Percentiles rank a stretch among this genome's conserved stretches.
Evolutionary conservation across 2,329 filamentous ascomycete species (phyloP).

Genomic region (Hyphodiscus sp.): DNA sequence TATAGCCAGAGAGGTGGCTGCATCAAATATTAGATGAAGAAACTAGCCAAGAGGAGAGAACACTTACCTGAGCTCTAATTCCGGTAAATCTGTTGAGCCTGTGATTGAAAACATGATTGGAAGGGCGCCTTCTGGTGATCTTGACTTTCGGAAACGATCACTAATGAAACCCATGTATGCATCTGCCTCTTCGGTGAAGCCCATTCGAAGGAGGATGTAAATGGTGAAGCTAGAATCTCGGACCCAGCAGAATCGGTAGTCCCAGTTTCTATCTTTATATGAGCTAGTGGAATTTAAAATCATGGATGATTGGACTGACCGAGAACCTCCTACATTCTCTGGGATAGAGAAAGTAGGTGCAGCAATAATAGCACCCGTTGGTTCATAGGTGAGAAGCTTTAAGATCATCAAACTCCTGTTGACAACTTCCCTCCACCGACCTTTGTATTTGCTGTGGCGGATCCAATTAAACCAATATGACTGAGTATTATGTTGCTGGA

Average conservation of each 20-base stretch:
- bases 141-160: slow-evolving; percentile 58
- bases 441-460: slow-evolving; percentile 61
- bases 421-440: slow-evolving; percentile 67
- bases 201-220: slow-evolving; percentile 70
- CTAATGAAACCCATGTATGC: slow-evolving; percentile 75
- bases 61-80: slow-evolving; percentile 48
- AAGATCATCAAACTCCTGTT: slow-evolving; percentile 65
- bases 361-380: slow-evolving; percentile 70
- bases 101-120: slow-evolving; percentile 80
- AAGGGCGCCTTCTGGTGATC: slow-evolving; percentile 53
- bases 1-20: slow-evolving; percentile 64
- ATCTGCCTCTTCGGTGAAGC: slow-evolving; percentile 69
- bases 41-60: not conserved
- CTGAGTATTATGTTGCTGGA: slow-evolving; percentile 63
- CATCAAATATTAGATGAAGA: slow-evolving; percentile 5
- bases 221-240: slow-evolving; percentile 72
- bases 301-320: slow-evolving; percentile 31
- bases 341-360: slow-evolving; percentile 73
- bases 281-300: not conserved
- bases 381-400: slow-evolving; percentile 72
- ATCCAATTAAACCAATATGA: slow-evolving; percentile 71
- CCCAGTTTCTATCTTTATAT: slow-evolving; percentile 46
- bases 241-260: slow-evolving; percentile 74
- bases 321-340: slow-evolving; percentile 61
- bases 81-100: slow-evolving; percentile 68